A percentile compares a stretch with the other conserved stretches of the same genome.
phyloP scores from a whole-genome alignment of 2,329 filamentous ascomycete genomes.

The Lachnellula hyalina region DNA sequence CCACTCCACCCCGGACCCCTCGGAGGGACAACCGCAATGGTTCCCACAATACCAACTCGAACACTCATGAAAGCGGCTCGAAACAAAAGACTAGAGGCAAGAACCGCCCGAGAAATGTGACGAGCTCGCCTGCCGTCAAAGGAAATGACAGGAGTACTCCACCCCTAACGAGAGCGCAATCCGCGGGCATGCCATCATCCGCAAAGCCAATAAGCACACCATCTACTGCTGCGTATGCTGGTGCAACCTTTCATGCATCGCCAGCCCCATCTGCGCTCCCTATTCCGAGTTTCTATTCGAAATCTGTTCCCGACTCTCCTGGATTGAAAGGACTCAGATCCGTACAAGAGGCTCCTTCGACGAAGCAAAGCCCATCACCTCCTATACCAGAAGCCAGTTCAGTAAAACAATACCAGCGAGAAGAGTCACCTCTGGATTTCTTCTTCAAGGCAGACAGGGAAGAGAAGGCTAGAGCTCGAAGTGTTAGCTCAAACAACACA shows the following conservation, averaged over 20 bases:
- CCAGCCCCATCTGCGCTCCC: constrained; percentile 86
- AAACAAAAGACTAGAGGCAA: constrained; percentile 30
- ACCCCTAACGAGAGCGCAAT: constrained; percentile 23
- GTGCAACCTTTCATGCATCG: constrained; percentile 90
- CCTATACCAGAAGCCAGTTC: constrained; percentile 45
- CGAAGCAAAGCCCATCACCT: constrained; percentile 33
- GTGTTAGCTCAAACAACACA: constrained; percentile 46
- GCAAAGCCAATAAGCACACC: constrained; percentile 38
- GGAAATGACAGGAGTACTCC: constrained; percentile 25
- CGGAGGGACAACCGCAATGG: constrained; percentile 20
- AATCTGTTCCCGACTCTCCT: constrained; percentile 63
- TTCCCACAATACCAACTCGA: constrained; percentile 18
- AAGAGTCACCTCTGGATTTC: constrained; percentile 78
- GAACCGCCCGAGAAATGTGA: constrained; percentile 28
- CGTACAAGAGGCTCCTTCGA: constrained; percentile 36
- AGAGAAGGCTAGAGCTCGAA: constrained; percentile 60
- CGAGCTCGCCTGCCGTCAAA: constrained; percentile 25
- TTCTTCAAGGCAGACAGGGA: constrained; percentile 85
- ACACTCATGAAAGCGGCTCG: constrained; percentile 22
- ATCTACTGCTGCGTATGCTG: constrained; percentile 60
- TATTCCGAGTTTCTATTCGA: constrained; percentile 82
- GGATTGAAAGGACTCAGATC: constrained; percentile 39
- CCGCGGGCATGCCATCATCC: constrained; percentile 28
- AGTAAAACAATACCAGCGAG: constrained; percentile 47
- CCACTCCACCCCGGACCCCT: constrained; percentile 32